phyloP scores from a whole-genome alignment of 2,329 filamentous ascomycete genomes.

The Simplicillium aogashimaense region DNA sequence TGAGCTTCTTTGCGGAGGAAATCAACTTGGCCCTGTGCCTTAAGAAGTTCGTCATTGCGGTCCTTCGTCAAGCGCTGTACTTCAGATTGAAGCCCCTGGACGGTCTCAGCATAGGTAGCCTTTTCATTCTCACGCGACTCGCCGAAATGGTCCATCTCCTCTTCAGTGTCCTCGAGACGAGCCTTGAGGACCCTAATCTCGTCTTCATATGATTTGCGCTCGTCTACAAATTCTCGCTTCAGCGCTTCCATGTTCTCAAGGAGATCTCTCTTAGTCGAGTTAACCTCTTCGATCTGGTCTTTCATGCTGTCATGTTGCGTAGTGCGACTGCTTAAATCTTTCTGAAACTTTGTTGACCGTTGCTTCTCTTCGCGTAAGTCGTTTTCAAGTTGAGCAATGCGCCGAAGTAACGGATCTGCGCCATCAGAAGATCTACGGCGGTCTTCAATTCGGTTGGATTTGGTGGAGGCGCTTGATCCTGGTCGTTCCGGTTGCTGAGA shows the following conservation, averaged over 20 bases:
- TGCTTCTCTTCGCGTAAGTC: slow-evolving; percentile 70
- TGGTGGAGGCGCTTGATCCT: slow-evolving; percentile 39
- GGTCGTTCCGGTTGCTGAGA: slow-evolving; percentile 35
- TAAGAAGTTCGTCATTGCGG: slow-evolving; percentile 45
- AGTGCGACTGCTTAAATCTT: slow-evolving; percentile 51
- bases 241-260: slow-evolving; percentile 90
- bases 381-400: slow-evolving; percentile 58
- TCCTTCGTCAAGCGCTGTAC: slow-evolving; percentile 54
- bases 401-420: slow-evolving; percentile 33
- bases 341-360: slow-evolving; percentile 54
- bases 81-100: slow-evolving; percentile 61
- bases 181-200: slow-evolving; percentile 70
- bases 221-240: slow-evolving; percentile 77
- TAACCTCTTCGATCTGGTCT: slow-evolving; percentile 70
- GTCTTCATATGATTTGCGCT: slow-evolving; percentile 71
- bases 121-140: slow-evolving; percentile 79
- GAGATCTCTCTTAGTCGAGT: slow-evolving; percentile 87
- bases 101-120: slow-evolving; percentile 55
- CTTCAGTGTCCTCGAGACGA: slow-evolving; percentile 79
- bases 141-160: slow-evolving; percentile 77
- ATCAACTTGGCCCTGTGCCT: slow-evolving; percentile 51
- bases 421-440: slow-evolving; percentile 36
- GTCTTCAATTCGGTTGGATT: slow-evolving; percentile 32
- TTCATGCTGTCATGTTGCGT: slow-evolving; percentile 52
- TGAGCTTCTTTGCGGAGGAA: slow-evolving; percentile 51